Evolutionary conservation across 495 filamentous ascomycete species (phyloP), one percentile per base, ranked within the genome.

Genomic region (Hypoxylon trugodes): DNA sequence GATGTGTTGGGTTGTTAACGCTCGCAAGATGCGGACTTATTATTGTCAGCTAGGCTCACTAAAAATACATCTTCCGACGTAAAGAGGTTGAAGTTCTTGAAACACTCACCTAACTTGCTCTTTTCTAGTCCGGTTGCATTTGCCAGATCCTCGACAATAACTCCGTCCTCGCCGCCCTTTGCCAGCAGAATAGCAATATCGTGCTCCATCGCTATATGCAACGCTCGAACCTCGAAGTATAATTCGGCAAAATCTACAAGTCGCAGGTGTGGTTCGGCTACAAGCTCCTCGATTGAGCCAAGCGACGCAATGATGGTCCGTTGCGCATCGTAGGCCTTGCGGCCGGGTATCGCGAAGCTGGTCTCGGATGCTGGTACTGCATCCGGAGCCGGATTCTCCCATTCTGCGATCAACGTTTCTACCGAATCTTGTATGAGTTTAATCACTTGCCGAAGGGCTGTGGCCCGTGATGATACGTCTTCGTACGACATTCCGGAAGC

Each of bases 171-270:
- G 12, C 65, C 65, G 12, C 60, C 67, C 6, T 62, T 19, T 1
- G 64, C 68, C 19, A 76, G 35, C 15, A 73, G 22, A 21, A 65
- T 32, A 0, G 72, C 69, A 15, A 75, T 71, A 10, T 68, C 60
- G 15, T 73, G 72, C 15, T 75, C 65, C 21, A 65, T 56, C 6
- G 72, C 70, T 8, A 76, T 65, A n/a, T 73, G 70, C 1, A 76
- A 61, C 6, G 72, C 68, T 9, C 73, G 58, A 33, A 62, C 62
- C 37, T 72, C 72, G 43, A 71, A 74, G 52, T 74, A 74, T 32
- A 71, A 50, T 21, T 65, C 59, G 15, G 62, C 61, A 12, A 76
- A 71, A 36, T 73, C 68, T 13, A 71, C 56, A 2, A 76, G 46
- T 1, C 72, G 73, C 5, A 56, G 22, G 47, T 69, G 55, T 0